These are phyloP conservation scores for Actinomortierella ambigua DNA, from an alignment of 371 early-diverging fungal genomes.

Conservation along the genomic window DNA sequence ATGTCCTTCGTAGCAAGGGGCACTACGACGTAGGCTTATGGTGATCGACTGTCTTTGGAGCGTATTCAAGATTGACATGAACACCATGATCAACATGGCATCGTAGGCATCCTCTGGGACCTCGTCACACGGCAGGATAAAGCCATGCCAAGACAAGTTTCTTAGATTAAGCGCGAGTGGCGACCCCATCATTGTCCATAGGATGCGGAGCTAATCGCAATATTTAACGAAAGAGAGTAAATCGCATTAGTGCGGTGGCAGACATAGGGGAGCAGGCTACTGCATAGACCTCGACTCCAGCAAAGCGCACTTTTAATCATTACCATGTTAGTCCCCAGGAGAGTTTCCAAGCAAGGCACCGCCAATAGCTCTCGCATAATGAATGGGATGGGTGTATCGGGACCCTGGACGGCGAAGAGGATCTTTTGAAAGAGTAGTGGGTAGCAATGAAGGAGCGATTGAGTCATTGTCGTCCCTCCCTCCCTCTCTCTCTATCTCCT, in stretches of 20 bases:
- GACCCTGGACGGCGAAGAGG: conserved; percentile 24
- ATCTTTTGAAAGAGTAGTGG: conserved; percentile 13
- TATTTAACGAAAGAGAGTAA: not conserved
- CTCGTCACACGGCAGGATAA: conserved; percentile 22
- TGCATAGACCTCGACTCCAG: not conserved
- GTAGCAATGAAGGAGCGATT: no score
- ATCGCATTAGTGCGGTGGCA: no score
- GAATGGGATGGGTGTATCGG: conserved; percentile 34
- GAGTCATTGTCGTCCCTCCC: no score
- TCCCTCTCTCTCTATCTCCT: no score
- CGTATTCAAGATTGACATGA: conserved; percentile 24
- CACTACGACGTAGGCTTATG: no score
- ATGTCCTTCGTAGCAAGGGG: no score
- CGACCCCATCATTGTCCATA: conserved; percentile 37
- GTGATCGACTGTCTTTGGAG: no score
- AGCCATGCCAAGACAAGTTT: conserved; percentile 47
- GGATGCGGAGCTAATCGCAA: conserved; percentile 14
- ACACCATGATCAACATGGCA: conserved; percentile 27
- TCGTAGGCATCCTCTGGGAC: conserved; percentile 37
- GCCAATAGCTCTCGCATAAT: conserved; percentile 34
- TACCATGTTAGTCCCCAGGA: conserved; percentile 22
- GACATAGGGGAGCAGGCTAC: no score
- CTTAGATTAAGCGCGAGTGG: conserved; percentile 43
- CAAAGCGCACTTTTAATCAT: not conserved
- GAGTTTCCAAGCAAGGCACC: conserved; percentile 19